Base-by-base conservation (phyloP, 805 yeast species). In the Yarrowia sp. region DNA sequence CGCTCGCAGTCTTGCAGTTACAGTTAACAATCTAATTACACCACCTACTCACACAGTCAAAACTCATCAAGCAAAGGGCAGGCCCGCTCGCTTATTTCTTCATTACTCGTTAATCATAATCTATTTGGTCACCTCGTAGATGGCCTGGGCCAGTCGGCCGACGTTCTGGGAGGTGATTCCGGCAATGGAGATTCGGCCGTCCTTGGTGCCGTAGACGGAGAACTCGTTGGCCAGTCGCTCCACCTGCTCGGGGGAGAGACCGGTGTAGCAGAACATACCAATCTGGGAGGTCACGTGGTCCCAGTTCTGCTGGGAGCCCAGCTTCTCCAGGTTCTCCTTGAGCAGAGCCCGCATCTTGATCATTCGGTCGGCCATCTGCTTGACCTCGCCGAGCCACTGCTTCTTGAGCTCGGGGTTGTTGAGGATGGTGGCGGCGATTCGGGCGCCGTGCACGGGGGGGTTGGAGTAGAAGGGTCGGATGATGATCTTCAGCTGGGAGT, bases 251-350 rank as follows among this genome's bases (percentile, higher is more conserved):
- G 89, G 81, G 7, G 84, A 79, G 73, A 94, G 84, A 1, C 97
- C 99, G 38, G 98, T 94, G 81, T 88, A 94, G 42, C 97, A 92
- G 78, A 94, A 94, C 98, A 94, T 94, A 73, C 99, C 99, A 70
- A 91, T 89, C 82, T 95, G 99, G 71, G 83, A 82, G 56, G 87
- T 88, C 74, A 94, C 91, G 79, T 94, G 98, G 72, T 86, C 89
- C 98, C 98, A 94, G 73, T 82, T 85, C 58, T 97, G 97, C 38
- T 97, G 97, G 30, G 98, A 92, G 24, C 80, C 79, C 70, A 91
- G 85, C 66, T 79, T 78, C 63, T 83, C 84, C 70, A 94, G 83
- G 69, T 83, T 83, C 67, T 81, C 82, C 76, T 87, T 85, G 74
- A 94, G 84, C 19, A 82, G 83, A 39, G 79, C 76, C 81, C 98